phyloP scores from a whole-genome alignment of 2,329 filamentous ascomycete genomes.

The Fusarium anguioides region DNA sequence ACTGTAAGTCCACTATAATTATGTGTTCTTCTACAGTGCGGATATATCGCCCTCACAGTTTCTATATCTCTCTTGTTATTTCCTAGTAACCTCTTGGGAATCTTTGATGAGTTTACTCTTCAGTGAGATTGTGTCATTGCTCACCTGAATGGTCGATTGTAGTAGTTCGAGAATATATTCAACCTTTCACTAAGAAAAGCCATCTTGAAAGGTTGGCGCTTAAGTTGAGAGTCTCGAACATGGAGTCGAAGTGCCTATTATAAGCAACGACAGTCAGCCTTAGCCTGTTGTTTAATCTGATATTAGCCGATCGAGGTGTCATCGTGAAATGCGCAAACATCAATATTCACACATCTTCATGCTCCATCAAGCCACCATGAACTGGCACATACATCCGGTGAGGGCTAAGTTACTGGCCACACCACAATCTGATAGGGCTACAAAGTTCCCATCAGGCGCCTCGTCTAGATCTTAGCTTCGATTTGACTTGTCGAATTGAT shows the following conservation, averaged over 20 bases:
- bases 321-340: neutral
- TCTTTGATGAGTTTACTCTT: neutral
- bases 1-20: neutral
- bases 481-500: neutral
- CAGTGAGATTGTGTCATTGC: neutral
- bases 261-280: neutral
- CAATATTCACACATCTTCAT: neutral
- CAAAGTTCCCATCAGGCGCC: conserved; percentile 9
- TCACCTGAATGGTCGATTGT: neutral
- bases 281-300: neutral
- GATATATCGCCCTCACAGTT: neutral
- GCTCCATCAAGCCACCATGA: neutral
- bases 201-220: neutral
- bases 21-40: conserved; percentile 3
- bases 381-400: neutral
- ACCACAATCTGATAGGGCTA: conserved; percentile 14
- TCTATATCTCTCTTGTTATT: neutral
- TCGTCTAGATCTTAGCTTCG: neutral
- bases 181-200: neutral
- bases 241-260: neutral
- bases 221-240: conserved; percentile 1
- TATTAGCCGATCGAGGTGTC: neutral
- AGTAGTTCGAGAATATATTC: neutral
- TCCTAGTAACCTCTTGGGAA: neutral
- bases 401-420: conserved; percentile 4